Evolutionary conservation across 2,329 filamentous ascomycete genomes (phyloP).

Genomic region (Myriangium duriaei): DNA sequence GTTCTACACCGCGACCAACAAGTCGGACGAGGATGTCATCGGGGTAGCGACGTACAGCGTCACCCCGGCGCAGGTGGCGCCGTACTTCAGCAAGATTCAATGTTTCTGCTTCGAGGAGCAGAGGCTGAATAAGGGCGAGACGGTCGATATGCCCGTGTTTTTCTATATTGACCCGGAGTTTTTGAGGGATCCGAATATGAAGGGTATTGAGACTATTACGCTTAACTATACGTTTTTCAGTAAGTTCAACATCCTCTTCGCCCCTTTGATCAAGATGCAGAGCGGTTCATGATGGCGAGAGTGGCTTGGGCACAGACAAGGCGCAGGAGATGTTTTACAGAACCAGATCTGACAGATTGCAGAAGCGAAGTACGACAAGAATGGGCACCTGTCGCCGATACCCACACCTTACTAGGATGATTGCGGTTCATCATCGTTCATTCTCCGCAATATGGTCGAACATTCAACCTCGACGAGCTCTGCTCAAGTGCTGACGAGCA

Average conservation of each 20-base stretch:
- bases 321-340: conserved; percentile 2
- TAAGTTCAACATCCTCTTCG: conserved; percentile 41
- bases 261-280: no score
- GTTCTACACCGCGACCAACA: conserved; percentile 95
- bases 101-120: conserved; percentile 98
- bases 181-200: conserved; percentile 84
- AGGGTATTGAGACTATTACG: conserved; percentile 85
- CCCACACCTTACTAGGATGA: conserved; percentile 26
- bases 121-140: conserved; percentile 84
- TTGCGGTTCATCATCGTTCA: no score
- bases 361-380: conserved; percentile 78
- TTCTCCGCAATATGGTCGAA: no score
- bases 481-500: neutral
- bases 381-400: conserved; percentile 54
- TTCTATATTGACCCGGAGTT: conserved; percentile 98
- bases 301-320: neutral
- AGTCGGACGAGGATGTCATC: conserved; percentile 76
- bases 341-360: conserved; percentile 15
- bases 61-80: conserved; percentile 86
- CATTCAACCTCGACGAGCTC: neutral
- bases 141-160: conserved; percentile 98
- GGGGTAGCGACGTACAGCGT: conserved; percentile 97
- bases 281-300: no score
- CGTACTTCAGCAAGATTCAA: conserved; percentile 98
- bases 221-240: conserved; percentile 98